Base-by-base conservation (phyloP, 768 basidiomycete genomes). In the Leccinum ochraceum region DNA sequence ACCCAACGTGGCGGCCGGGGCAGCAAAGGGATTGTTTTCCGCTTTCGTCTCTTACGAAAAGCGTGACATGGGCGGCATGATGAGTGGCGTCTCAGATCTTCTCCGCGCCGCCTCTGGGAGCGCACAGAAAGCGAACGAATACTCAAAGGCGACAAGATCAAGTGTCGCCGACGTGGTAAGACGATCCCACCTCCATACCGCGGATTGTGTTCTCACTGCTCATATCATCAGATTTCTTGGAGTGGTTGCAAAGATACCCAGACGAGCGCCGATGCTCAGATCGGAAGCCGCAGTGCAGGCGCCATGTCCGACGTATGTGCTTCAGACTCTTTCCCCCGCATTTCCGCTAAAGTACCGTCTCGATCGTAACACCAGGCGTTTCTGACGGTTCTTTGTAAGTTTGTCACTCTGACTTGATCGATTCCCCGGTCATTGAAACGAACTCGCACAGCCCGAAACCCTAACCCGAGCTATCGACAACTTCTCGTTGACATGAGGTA, bases 81-180 rank as follows among this genome's bases (percentile, higher is more conserved):
- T 98, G 65, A 81, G 80, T 51, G 87, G 89, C 6, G 85, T 94
- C 11, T 83, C 87, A 67, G 84, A 87, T 6, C 68, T 98, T 39
- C 74, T 94, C 56, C 92, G 92, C 71, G 82, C 84, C 1, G 88
- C 92, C 16, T 85, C 89, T 17, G 91, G 89, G 17, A 78, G 74
- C 44, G 79, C 78, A 60, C 78, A 82, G 58, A 88, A 89, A 67
- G 91, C 90, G 0, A 83, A 84, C 6, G 77, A 86, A 61, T 76
- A 80, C 59, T 72, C 87, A 1, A 86, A 77, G 61, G 80, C 78
- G 10, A 88, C 88, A 4, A 87, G 84, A 74, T 86, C 91, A 1
- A 89, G 90, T 64, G 81, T 86, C 8, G 95, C 94, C 20, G 96
- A 98, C 72, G 92, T 88, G 14, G 92, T 94, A 69, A 62, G 89